phyloP scores from a whole-genome alignment of 2,329 filamentous ascomycete genomes.

The Cladosporium sp. region DNA sequence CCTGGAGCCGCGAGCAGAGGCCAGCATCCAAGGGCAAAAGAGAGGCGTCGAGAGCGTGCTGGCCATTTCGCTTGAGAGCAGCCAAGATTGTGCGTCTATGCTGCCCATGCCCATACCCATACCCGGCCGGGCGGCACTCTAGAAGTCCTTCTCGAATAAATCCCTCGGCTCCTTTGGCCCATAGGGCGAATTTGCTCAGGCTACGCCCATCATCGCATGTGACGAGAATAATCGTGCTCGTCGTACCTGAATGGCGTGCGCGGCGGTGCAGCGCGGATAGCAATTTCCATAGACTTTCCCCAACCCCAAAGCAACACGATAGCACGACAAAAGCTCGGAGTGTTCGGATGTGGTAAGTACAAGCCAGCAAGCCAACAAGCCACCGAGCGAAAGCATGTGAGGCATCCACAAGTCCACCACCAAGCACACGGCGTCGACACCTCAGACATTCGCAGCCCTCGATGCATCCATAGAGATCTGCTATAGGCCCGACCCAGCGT shows the following conservation, averaged over 20 bases:
- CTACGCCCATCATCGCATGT: no score
- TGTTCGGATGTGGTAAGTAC: no score
- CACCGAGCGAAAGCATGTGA: no score
- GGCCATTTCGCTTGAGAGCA: no score
- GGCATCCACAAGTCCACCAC: no score
- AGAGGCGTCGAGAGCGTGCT: no score
- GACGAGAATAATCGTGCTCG: no score
- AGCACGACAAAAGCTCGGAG: no score
- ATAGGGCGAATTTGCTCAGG: slow-evolving; percentile 10
- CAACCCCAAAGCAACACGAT: background rate
- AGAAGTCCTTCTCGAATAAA: background rate
- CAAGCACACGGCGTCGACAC: no score
- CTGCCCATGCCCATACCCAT: background rate
- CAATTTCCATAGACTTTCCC: slow-evolving; percentile 10
- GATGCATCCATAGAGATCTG: slow-evolving; percentile 1
- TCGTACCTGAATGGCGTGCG: background rate
- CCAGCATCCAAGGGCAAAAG: no score
- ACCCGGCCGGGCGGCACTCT: slow-evolving; percentile 11
- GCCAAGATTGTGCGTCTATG: slow-evolving; percentile 10
- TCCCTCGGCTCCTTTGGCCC: slow-evolving; percentile 4
- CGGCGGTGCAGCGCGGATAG: slow-evolving; percentile 4
- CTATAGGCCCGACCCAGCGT: slow-evolving; percentile 1
- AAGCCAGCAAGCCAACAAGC: no score
- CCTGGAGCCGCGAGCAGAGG: no score
- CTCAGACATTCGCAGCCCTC: background rate